Conservation (phyloP, 2,329 filamentous ascomycete genomes). For the Coleophoma crateriformis region DNA sequence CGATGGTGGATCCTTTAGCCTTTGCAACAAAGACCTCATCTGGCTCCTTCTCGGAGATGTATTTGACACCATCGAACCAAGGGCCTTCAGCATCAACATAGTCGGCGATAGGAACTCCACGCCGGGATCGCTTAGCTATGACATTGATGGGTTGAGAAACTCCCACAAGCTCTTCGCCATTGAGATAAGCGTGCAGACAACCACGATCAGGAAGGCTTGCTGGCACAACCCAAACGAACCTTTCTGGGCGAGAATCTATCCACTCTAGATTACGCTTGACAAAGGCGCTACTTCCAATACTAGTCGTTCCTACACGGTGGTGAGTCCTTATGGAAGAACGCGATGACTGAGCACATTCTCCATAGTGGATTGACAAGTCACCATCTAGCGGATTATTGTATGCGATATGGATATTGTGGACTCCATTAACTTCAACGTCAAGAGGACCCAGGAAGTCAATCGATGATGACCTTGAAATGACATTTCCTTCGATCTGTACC, state of each 20-base stretch:
- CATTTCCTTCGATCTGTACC: not conserved
- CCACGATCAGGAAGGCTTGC: constrained; percentile 19
- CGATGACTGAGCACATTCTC: constrained; percentile 40
- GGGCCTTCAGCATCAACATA: constrained; percentile 35
- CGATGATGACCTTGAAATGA: not conserved
- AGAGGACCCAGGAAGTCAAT: not conserved
- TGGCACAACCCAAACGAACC: constrained; percentile 32
- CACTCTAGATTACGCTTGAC: constrained; percentile 37
- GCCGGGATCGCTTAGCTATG: not conserved
- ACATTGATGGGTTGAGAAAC: not conserved
- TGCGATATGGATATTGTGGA: constrained; percentile 42
- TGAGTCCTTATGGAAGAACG: constrained; percentile 27
- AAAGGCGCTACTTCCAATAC: constrained; percentile 34
- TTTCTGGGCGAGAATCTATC: constrained; percentile 29
- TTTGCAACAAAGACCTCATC: constrained; percentile 43
- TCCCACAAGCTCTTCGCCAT: not conserved
- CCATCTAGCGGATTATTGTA: constrained; percentile 61
- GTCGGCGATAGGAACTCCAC: constrained; percentile 1
- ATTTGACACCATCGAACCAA: constrained; percentile 61
- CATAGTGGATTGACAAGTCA: constrained; percentile 34
- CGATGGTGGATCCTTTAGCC: constrained; percentile 53
- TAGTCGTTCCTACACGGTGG: constrained; percentile 12
- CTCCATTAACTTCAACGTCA: not conserved
- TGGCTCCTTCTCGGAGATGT: constrained; percentile 49
- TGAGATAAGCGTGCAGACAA: constrained; percentile 23